These are phyloP conservation scores for Beauveria rudraprayagi DNA, from an alignment of 2,329 filamentous ascomycete genomes.

Conservation along the genomic window DNA sequence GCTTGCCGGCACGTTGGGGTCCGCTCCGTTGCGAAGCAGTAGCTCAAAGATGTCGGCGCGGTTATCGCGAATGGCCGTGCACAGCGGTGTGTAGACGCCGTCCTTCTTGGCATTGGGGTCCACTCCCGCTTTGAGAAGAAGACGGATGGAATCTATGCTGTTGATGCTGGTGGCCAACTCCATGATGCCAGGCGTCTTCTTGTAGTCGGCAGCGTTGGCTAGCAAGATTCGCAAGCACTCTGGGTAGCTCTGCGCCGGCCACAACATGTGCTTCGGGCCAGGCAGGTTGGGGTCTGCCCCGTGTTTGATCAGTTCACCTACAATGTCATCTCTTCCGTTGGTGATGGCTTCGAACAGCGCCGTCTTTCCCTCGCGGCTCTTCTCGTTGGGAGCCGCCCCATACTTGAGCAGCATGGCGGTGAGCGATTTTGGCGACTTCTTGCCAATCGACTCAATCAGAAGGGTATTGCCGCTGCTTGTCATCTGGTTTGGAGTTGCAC, in stretches of 20 bases:
- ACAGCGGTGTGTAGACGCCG: conserved; percentile 59
- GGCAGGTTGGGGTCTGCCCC: conserved; percentile 61
- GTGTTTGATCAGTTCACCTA: conserved; percentile 42
- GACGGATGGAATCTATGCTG: conserved; percentile 51
- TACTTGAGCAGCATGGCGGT: conserved; percentile 53
- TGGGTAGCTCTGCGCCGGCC: conserved; percentile 54
- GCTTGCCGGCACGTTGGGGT: conserved; percentile 54
- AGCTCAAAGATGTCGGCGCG: conserved; percentile 53
- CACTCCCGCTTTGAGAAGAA: conserved; percentile 51
- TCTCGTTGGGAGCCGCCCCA: conserved; percentile 48
- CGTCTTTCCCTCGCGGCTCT: conserved; percentile 55
- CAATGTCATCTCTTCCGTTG: conserved; percentile 46
- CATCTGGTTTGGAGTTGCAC: conserved; percentile 47
- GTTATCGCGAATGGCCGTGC: conserved; percentile 61
- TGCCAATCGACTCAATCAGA: conserved; percentile 52
- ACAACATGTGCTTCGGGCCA: conserved; percentile 60
- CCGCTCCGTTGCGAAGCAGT: conserved; percentile 47
- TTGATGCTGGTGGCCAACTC: conserved; percentile 56
- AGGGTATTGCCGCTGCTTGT: conserved; percentile 52
- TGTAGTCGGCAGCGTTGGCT: conserved; percentile 48
- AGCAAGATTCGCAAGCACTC: conserved; percentile 52
- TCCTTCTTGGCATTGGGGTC: conserved; percentile 56
- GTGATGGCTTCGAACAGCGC: conserved; percentile 56
- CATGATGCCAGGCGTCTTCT: conserved; percentile 55
- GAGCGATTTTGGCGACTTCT: conserved; percentile 44